Evolutionary conservation across 225 moss, liverwort and hornwort species (phyloP).

Genomic region (Polytrichum commune): DNA sequence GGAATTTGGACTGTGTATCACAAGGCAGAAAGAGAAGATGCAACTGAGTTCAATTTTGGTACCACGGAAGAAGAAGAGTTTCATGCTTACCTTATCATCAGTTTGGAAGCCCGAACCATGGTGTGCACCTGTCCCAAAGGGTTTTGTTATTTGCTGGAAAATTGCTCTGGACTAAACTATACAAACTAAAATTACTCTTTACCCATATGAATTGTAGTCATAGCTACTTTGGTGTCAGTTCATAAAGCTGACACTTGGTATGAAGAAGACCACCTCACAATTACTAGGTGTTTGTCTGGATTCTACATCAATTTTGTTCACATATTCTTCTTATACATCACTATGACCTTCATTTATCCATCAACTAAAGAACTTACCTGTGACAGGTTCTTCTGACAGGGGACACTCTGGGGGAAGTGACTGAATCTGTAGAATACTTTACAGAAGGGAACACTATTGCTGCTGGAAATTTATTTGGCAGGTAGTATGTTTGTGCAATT

Average conservation of each 20-base stretch:
- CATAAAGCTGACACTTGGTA: too few species aligned
- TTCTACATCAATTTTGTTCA: too few species aligned
- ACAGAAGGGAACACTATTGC: conserved; percentile 80
- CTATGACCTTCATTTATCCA: background rate
- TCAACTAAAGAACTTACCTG: conserved; percentile 14
- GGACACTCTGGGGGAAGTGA: conserved; percentile 89
- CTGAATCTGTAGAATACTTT: conserved; percentile 84
- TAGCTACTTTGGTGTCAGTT: too few species aligned
- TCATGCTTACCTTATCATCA: conserved; percentile 97
- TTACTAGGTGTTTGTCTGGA: too few species aligned
- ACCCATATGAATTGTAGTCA: too few species aligned
- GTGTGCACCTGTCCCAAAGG: conserved; percentile 25
- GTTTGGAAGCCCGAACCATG: conserved; percentile 76
- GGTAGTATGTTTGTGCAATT: conserved; percentile 19
- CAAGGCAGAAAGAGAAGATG: conserved; percentile 55
- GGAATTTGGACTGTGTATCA: conserved; percentile 98
- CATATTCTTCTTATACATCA: too few species aligned
- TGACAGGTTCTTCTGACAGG: conserved; percentile 82
- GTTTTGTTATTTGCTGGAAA: background rate
- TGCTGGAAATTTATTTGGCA: conserved; percentile 89
- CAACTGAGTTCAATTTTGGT: conserved; percentile 50
- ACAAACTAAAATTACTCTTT: too few species aligned
- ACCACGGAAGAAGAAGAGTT: conserved; percentile 66
- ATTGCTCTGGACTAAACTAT: too few species aligned
- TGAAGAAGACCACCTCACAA: too few species aligned